Conservation (phyloP, 371 early-diverging fungal genomes). For the Coemansia sp. region DNA sequence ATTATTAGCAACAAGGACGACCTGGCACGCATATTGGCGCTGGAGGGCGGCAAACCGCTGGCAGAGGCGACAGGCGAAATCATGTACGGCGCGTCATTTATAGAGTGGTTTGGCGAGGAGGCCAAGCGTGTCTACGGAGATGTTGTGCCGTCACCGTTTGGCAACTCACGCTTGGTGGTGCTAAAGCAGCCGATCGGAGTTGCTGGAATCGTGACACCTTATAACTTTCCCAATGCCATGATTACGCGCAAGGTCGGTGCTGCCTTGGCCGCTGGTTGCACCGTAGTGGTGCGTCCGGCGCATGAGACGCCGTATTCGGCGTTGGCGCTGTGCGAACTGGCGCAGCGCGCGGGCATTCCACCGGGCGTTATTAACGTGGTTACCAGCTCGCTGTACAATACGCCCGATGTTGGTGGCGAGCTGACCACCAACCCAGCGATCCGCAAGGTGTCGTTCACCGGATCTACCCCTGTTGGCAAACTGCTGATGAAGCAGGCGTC, state of each 20-base stretch:
- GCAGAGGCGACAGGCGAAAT: conserved; percentile 71
- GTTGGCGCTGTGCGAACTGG: conserved; percentile 74
- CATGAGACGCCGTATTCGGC: conserved; percentile 84
- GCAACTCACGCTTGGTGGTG: conserved; percentile 62
- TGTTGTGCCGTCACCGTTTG: conserved; percentile 67
- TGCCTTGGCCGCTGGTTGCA: conserved; percentile 80
- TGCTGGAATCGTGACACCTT: conserved; percentile 86
- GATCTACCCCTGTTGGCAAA: conserved; percentile 74
- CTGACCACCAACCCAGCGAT: conserved; percentile 66
- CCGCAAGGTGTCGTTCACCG: conserved; percentile 80
- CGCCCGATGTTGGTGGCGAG: conserved; percentile 67
- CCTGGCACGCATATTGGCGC: conserved; percentile 72
- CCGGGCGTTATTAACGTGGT: conserved; percentile 85
- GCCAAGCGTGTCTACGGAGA: conserved; percentile 80
- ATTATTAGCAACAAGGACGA: conserved; percentile 71
- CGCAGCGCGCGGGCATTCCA: conserved; percentile 80
- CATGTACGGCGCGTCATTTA: conserved; percentile 73
- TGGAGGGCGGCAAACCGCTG: conserved; percentile 73
- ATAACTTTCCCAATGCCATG: conserved; percentile 95
- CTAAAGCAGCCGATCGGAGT: conserved; percentile 87
- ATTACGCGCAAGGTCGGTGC: conserved; percentile 83
- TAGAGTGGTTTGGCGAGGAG: conserved; percentile 90
- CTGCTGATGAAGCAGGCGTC: conserved; percentile 69
- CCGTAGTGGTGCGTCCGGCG: conserved; percentile 55
- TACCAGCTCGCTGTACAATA: conserved; percentile 60